A percentile compares a stretch with the other conserved stretches of the same genome.
Conservation (phyloP, 2,329 filamentous ascomycete genomes). For the Beauveria asiatica region DNA sequence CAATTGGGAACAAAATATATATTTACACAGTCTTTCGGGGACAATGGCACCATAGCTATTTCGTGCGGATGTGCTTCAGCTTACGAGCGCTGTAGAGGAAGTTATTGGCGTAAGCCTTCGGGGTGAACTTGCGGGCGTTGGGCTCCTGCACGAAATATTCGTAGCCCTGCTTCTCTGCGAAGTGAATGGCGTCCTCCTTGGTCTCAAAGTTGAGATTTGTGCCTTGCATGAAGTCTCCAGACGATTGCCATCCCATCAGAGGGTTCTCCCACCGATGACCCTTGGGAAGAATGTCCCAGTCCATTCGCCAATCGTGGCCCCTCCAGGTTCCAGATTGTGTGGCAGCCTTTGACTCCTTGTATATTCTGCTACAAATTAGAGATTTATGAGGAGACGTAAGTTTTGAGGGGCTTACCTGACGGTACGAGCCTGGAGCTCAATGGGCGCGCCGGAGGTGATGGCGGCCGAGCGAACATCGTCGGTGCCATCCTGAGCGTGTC, state of each 20-base stretch:
- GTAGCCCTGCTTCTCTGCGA: constrained; percentile 98
- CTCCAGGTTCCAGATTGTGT: constrained; percentile 91
- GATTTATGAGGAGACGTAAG: not conserved
- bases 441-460: constrained; percentile 81
- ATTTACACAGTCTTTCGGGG: constrained; percentile 9
- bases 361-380: constrained; percentile 57
- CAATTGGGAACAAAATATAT: not conserved
- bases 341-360: constrained; percentile 82
- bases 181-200: constrained; percentile 90
- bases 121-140: constrained; percentile 73
- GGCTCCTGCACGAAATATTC: constrained; percentile 99
- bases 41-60: constrained; percentile 39
- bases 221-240: constrained; percentile 89
- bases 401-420: constrained; percentile 59
- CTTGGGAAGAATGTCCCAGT: constrained; percentile 90
- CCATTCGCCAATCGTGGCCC: constrained; percentile 85
- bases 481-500: constrained; percentile 81
- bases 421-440: constrained; percentile 86
- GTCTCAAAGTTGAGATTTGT: constrained; percentile 81
- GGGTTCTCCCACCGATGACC: constrained; percentile 98
- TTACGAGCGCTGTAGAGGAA: constrained; percentile 79
- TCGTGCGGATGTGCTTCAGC: constrained; percentile 79
- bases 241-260: constrained; percentile 97
- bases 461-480: constrained; percentile 76
- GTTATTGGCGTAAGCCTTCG: constrained; percentile 96